Percentiles rank a stretch among this genome's conserved stretches.
Evolutionary conservation across 768 basidiomycete species (phyloP).

Genomic region (Russula olivacea): DNA sequence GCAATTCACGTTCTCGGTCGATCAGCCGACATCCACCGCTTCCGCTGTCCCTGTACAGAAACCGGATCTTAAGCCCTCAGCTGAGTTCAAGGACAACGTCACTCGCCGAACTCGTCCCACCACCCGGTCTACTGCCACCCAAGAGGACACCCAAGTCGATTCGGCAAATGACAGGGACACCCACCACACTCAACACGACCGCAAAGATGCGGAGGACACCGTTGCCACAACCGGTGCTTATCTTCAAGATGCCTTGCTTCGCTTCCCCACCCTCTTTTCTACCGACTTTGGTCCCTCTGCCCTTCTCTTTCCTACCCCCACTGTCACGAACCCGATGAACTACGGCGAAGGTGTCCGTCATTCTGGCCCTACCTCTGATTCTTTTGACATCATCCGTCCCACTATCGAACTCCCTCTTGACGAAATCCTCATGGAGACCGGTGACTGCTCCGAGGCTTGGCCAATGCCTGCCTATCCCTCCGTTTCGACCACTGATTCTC

Average conservation of each 20-base stretch:
- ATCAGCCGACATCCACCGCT: constrained; percentile 51
- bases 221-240: constrained; percentile 21
- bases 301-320: constrained; percentile 60
- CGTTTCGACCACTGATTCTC: constrained; percentile 6
- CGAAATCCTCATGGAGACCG: constrained; percentile 55
- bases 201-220: constrained; percentile 27
- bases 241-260: constrained; percentile 41
- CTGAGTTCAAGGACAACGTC: constrained; percentile 53
- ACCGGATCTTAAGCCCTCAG: constrained; percentile 60
- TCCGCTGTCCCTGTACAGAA: constrained; percentile 50
- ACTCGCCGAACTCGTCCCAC: constrained; percentile 37
- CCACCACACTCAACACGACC: constrained; percentile 34
- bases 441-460: constrained; percentile 34
- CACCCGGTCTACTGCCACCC: constrained; percentile 36
- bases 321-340: constrained; percentile 61
- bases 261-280: constrained; percentile 69
- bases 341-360: constrained; percentile 68
- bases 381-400: constrained; percentile 62
- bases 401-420: constrained; percentile 86
- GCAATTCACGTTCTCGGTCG: constrained; percentile 87
- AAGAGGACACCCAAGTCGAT: constrained; percentile 27
- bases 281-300: constrained; percentile 75
- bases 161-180: constrained; percentile 33
- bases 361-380: constrained; percentile 40
- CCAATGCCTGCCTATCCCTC: constrained; percentile 22